A percentile compares a stretch with the other conserved stretches of the same genome.
Conservation (phyloP, 257 asterid species). For the Mitragyna speciosa region DNA sequence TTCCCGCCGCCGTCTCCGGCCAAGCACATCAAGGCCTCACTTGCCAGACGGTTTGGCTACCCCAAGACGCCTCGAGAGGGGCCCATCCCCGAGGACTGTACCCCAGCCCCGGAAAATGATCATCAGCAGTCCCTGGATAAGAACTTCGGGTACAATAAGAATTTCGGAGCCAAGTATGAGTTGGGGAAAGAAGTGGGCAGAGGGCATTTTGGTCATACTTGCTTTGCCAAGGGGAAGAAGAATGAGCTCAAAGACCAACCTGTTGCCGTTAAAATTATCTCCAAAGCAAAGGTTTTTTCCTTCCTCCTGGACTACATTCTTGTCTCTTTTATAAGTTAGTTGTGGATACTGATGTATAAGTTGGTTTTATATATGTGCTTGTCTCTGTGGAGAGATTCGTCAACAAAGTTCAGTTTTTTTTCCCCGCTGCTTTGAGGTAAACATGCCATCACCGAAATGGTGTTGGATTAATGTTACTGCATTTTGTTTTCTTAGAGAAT, state of each 20-base stretch:
- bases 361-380: background rate
- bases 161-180: conserved; percentile 88
- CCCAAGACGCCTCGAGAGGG: conserved; percentile 69
- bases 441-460: background rate
- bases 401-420: background rate
- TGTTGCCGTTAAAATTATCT: conserved; percentile 89
- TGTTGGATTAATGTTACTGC: background rate
- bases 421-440: background rate
- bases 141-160: conserved; percentile 77
- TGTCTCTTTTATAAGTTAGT: no score
- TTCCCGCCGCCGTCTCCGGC: conserved; percentile 98
- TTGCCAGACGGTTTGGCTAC: conserved; percentile 64
- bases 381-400: background rate
- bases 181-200: conserved; percentile 92
- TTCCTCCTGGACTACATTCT: background rate
- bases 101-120: conserved; percentile 18
- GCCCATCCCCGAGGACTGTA: conserved; percentile 73
- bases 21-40: conserved; percentile 90
- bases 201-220: conserved; percentile 98
- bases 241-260: conserved; percentile 81
- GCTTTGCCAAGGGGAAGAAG: conserved; percentile 70
- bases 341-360: background rate
- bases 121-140: conserved; percentile 58
- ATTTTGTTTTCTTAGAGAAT: background rate
- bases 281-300: conserved; percentile 74